Conservation (phyloP, 2,329 filamentous ascomycete genomes). For the Paraphaeosphaeria sporulosa region DNA sequence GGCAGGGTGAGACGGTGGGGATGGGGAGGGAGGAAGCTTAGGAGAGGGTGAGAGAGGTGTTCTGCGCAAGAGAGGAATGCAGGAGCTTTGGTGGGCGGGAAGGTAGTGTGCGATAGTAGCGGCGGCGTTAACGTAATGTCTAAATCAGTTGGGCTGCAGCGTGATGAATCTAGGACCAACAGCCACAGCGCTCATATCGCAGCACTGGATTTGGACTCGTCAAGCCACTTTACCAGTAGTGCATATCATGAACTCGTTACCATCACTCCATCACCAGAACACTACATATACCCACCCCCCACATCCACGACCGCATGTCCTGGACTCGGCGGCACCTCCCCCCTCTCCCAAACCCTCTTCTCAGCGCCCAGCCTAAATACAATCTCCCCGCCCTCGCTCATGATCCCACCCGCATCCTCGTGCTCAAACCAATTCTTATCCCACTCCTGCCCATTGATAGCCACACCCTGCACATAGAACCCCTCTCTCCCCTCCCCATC, state of each 20-base stretch:
- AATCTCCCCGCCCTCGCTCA: constrained; percentile 46
- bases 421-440: constrained; percentile 64
- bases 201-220: neutral
- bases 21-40: neutral
- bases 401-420: constrained; percentile 51
- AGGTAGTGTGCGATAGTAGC: too few relatives aligned
- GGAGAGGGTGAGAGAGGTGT: neutral
- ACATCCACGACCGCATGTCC: constrained; percentile 41
- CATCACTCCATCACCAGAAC: neutral
- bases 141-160: too few relatives aligned
- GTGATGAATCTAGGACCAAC: too few relatives aligned
- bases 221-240: neutral
- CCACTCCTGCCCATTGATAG: constrained; percentile 62
- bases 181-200: too few relatives aligned
- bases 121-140: too few relatives aligned
- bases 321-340: constrained; percentile 43
- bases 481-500: constrained; percentile 54
- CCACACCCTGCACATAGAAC: constrained; percentile 62
- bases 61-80: neutral
- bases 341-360: constrained; percentile 41
- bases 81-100: too few relatives aligned
- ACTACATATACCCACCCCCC: neutral
- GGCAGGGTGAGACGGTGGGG: neutral
- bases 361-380: constrained; percentile 39
- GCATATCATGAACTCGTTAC: neutral